Percentiles rank a stretch among this genome's conserved stretches.
Evolutionary conservation across 2,329 filamentous ascomycete species (phyloP).

Genomic region (Fusarium graminum): DNA sequence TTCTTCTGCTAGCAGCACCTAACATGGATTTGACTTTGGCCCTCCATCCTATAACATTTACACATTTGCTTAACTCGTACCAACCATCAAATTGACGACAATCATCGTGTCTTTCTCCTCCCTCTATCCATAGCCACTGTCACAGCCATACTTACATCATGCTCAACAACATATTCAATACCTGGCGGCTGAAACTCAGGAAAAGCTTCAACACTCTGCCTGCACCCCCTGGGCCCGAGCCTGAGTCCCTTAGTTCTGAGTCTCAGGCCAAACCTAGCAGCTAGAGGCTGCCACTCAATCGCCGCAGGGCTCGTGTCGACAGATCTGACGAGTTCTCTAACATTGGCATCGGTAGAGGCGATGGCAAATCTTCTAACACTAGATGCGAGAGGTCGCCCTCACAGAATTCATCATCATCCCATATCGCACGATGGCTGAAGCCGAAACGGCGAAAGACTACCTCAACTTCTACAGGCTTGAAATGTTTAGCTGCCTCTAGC

Average conservation of each 20-base stretch:
- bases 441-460: constrained; percentile 32
- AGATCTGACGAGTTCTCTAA: constrained; percentile 10
- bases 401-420: constrained; percentile 20
- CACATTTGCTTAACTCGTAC: neutral
- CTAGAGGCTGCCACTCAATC: constrained; percentile 32
- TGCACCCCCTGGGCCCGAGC: neutral
- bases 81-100: constrained; percentile 1
- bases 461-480: constrained; percentile 12
- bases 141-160: constrained; percentile 27
- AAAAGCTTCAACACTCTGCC: neutral
- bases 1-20: neutral
- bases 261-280: constrained; percentile 16
- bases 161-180: constrained; percentile 27
- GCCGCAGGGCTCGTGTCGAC: constrained; percentile 20
- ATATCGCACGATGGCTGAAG: constrained; percentile 28
- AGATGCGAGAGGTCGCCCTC: constrained; percentile 17
- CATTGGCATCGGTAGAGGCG: neutral
- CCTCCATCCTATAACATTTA: neutral
- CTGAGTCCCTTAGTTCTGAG: neutral
- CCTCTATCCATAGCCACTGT: constrained; percentile 21
- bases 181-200: constrained; percentile 10
- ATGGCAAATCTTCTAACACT: neutral
- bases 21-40: neutral
- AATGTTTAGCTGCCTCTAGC: constrained; percentile 8
- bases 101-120: neutral